Evolutionary conservation across 1,139 yeast genomes (phyloP).

Genomic region (Hansenula lynferdii): DNA sequence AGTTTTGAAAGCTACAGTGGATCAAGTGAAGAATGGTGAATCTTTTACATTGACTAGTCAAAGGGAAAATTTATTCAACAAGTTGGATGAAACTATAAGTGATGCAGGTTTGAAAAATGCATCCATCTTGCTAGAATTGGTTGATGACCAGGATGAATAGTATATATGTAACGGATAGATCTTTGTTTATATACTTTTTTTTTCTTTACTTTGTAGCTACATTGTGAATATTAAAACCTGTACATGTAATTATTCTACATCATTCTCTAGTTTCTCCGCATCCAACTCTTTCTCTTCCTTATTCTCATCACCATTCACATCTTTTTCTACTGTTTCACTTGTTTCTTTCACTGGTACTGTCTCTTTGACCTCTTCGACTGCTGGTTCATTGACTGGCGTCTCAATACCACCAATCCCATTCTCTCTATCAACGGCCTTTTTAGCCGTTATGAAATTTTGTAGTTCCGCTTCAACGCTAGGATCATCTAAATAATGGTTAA

Average conservation of each 20-base stretch:
- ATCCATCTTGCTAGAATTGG: constrained; percentile 62
- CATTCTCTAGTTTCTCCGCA: neutral
- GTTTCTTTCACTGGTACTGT: neutral
- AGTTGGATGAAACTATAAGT: constrained; percentile 55
- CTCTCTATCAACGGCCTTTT: constrained; percentile 26
- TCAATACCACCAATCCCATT: neutral
- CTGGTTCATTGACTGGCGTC: neutral
- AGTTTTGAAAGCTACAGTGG: constrained; percentile 45
- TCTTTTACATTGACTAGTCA: constrained; percentile 59
- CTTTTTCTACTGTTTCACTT: neutral
- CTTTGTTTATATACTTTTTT: no score
- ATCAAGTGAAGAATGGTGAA: constrained; percentile 38
- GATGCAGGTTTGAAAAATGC: constrained; percentile 82
- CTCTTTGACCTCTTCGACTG: neutral
- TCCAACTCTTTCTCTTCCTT: neutral
- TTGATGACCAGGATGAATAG: constrained; percentile 8
- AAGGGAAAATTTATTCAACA: constrained; percentile 59
- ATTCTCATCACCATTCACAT: neutral
- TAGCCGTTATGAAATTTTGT: constrained; percentile 30
- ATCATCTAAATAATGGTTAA: constrained; percentile 41
- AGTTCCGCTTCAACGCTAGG: constrained; percentile 35
- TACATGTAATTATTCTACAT: neutral
- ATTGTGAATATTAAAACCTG: no score
- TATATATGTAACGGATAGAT: no score
- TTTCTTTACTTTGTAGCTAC: no score